Evolutionary conservation across 805 yeast species (phyloP), one percentile per base, ranked within the genome.

Genomic region (Candida koratica): DNA sequence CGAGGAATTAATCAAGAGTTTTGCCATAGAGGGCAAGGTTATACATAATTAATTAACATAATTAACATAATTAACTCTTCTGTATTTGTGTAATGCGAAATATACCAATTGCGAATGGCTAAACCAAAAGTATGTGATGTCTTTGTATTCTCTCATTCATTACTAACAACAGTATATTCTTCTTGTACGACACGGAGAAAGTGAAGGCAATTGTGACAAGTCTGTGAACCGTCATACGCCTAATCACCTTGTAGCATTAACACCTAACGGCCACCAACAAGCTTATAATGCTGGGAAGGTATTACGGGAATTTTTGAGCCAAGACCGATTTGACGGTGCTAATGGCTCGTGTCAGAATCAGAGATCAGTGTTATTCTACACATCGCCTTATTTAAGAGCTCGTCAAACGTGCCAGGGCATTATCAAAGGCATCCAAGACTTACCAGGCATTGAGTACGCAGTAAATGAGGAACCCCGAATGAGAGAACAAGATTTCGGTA

Each of bases 401-500:
- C 67, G 95, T 32, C 87, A 89, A 55, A 89, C 97, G 1, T 70
- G 93, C 23, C 73, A 81, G 35, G 81, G 82, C 15, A 72, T 89
- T 6, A 53, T 83, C 2, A 70, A 75, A 24, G 82, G 81, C 1
- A 69, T 78, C 43, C 61, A 62, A 61, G 51, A 61, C 53, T 47
- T 79, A 7, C 63, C 67, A 4, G 65, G 56, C 1, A 60, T 66
- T 1, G 47, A 49, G 4, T 81, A 77, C 47, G 67, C 71, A 25
- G 75, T 83, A 2, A 72, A 77, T 46, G 97, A 89, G 56, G 97
- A 89, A 53, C 95, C 96, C 9, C 64, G 96, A 37, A 77, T 89
- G 75, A 69, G 97, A 44, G 97, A 89, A 54, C 97, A 89, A 58
- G 97, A 89, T 57, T 89, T 89, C 53, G 97, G 97, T 14, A 88